phyloP scores from a whole-genome alignment of 2,329 filamentous ascomycete genomes.

The Aureobasidium subglaciale region DNA sequence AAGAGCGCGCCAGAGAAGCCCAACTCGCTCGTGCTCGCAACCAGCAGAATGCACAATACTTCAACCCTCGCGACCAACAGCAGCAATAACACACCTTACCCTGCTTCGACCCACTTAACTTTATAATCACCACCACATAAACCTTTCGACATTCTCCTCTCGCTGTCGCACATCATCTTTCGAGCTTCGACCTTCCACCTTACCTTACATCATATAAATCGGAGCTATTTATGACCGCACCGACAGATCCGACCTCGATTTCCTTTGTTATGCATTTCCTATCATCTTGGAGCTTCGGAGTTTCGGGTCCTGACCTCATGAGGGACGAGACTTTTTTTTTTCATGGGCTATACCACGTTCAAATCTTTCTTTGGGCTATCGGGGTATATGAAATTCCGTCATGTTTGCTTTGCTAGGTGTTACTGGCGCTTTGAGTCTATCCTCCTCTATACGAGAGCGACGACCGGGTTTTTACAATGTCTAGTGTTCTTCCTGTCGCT shows the following conservation, averaged over 20 bases:
- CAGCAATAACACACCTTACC: constrained; percentile 23
- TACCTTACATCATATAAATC: constrained; percentile 1
- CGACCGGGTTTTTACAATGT: constrained; percentile 7
- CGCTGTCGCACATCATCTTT: background rate
- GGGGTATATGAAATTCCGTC: constrained; percentile 2
- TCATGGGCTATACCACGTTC: constrained; percentile 15
- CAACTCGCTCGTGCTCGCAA: constrained; percentile 17
- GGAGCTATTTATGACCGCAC: constrained; percentile 7
- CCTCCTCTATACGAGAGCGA: constrained; percentile 5
- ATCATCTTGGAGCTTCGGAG: background rate
- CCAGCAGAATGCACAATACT: constrained; percentile 17
- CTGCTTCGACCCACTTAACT: background rate
- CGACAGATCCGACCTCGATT: constrained; percentile 1
- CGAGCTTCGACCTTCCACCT: constrained; percentile 6
- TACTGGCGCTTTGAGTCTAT: background rate
- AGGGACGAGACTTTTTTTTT: background rate
- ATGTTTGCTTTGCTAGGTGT: constrained; percentile 7
- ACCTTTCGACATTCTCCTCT: background rate
- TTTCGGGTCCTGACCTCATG: background rate
- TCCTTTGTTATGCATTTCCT: constrained; percentile 15
- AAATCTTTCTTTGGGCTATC: constrained; percentile 4
- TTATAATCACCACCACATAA: constrained; percentile 7
- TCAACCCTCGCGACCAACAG: constrained; percentile 29
- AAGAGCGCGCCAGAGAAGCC: constrained; percentile 33
- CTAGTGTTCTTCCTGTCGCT: constrained; percentile 3